These are phyloP conservation scores for Achaetomium macrosporum DNA, from an alignment of 2,329 filamentous ascomycete species.

Conservation along the genomic window DNA sequence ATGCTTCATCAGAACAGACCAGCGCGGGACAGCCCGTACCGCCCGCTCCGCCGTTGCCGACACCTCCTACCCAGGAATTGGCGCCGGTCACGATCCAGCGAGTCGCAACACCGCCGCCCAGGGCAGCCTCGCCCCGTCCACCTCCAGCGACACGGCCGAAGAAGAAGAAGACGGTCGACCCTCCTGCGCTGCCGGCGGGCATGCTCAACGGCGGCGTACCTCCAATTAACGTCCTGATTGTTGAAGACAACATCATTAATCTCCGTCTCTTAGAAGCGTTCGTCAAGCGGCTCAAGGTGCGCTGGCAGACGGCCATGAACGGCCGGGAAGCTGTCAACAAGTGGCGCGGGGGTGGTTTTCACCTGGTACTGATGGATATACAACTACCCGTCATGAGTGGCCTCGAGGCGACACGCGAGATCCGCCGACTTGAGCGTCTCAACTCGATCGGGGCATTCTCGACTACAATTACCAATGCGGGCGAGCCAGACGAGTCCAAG, in stretches of 20 bases:
- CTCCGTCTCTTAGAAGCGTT: conserved; percentile 88
- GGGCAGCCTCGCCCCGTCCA: conserved; percentile 44
- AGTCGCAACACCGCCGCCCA: conserved; percentile 48
- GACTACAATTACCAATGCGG: conserved; percentile 33
- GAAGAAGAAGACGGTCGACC: conserved; percentile 28
- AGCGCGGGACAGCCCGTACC: conserved; percentile 30
- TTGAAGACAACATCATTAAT: conserved; percentile 99
- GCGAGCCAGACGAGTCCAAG: conserved; percentile 37
- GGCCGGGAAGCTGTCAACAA: conserved; percentile 88
- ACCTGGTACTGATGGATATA: conserved; percentile 97
- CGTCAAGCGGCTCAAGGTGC: conserved; percentile 89
- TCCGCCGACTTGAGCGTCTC: conserved; percentile 77
- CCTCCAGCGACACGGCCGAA: conserved; percentile 36
- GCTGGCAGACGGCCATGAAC: conserved; percentile 97
- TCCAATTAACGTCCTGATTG: conserved; percentile 94
- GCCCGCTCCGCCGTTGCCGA: conserved; percentile 46
- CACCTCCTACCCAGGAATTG: conserved; percentile 47
- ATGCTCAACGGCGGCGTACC: conserved; percentile 78
- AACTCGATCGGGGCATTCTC: conserved; percentile 91
- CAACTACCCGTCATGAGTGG: conserved; percentile 96
- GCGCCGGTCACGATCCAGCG: conserved; percentile 39
- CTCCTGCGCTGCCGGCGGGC: conserved; percentile 50
- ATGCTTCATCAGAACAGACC: conserved; percentile 47
- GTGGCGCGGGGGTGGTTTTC: conserved; percentile 88
- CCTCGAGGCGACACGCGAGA: conserved; percentile 90